A percentile compares a stretch with the other conserved stretches of the same genome.
These are phyloP conservation scores for Kluyveromyces marxianus DNA, from an alignment of 1,139 yeast genomes.

Conservation along the genomic window DNA sequence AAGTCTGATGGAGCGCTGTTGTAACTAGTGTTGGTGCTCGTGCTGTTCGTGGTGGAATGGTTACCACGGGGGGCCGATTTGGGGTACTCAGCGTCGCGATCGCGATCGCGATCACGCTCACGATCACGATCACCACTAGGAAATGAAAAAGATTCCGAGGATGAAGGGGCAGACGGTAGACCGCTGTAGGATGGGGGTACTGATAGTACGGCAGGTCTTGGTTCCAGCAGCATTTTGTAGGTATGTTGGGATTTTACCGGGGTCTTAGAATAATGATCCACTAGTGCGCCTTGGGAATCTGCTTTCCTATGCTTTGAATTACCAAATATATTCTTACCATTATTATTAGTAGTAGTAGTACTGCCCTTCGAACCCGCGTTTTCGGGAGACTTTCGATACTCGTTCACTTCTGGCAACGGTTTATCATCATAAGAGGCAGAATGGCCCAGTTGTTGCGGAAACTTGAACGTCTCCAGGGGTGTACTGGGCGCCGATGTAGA, in stretches of 20 bases:
- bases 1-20: not conserved
- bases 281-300: too few relatives aligned
- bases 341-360: too few relatives aligned
- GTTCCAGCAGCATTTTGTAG: slow-evolving; percentile 8
- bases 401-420: too few relatives aligned
- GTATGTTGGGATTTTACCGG: slow-evolving; percentile 2
- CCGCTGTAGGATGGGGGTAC: not conserved
- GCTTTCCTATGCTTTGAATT: too few relatives aligned
- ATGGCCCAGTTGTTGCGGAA: not conserved
- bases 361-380: too few relatives aligned
- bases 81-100: too few relatives aligned
- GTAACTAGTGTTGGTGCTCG: too few relatives aligned
- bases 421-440: not conserved
- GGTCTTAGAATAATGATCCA: too few relatives aligned
- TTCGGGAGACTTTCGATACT: too few relatives aligned
- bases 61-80: too few relatives aligned
- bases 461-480: slow-evolving; percentile 2
- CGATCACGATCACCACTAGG: not conserved
- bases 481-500: slow-evolving; percentile 1
- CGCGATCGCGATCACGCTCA: not conserved
- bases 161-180: not conserved
- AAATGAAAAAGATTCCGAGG: not conserved
- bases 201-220: not conserved
- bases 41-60: too few relatives aligned
- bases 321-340: too few relatives aligned